Percentiles rank a stretch among this genome's conserved stretches.
Conservation (phyloP, 2,329 filamentous ascomycete genomes). For the Diplodia mutila region DNA sequence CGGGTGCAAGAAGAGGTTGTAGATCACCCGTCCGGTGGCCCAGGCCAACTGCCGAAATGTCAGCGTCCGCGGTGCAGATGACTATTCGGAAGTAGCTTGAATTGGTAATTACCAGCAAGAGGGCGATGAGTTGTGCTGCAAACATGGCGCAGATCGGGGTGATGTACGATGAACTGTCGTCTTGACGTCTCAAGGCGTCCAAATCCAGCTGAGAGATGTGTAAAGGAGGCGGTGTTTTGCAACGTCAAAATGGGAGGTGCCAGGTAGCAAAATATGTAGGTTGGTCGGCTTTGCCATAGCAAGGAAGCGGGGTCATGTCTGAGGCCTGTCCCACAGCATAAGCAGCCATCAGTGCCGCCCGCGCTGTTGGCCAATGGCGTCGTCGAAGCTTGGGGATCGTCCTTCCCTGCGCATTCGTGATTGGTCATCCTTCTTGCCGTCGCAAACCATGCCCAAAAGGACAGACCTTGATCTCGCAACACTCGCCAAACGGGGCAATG, state of each 20-base stretch:
- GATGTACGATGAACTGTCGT: background rate
- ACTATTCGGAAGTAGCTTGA: background rate
- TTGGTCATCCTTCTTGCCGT: background rate
- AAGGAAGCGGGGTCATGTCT: slow-evolving; percentile 3
- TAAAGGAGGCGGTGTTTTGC: background rate
- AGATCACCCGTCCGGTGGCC: background rate
- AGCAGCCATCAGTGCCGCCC: background rate
- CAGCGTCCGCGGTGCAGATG: too few relatives aligned
- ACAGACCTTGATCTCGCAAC: background rate
- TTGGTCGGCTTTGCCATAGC: background rate
- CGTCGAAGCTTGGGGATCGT: background rate
- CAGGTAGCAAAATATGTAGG: background rate
- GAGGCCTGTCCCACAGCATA: background rate
- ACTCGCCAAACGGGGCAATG: background rate
- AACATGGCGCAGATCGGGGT: background rate
- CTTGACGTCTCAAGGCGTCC: too few relatives aligned
- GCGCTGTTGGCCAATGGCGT: background rate
- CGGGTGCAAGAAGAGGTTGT: slow-evolving; percentile 22
- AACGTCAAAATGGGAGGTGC: background rate
- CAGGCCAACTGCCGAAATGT: background rate
- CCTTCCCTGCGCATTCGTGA: background rate
- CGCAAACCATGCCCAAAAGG: background rate
- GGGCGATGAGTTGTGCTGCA: background rate
- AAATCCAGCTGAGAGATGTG: background rate
- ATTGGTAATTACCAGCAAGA: background rate